Evolutionary conservation across 2,329 filamentous ascomycete species (phyloP), one percentile per base, ranked within the genome.

Genomic region (Colletotrichum navitas): DNA sequence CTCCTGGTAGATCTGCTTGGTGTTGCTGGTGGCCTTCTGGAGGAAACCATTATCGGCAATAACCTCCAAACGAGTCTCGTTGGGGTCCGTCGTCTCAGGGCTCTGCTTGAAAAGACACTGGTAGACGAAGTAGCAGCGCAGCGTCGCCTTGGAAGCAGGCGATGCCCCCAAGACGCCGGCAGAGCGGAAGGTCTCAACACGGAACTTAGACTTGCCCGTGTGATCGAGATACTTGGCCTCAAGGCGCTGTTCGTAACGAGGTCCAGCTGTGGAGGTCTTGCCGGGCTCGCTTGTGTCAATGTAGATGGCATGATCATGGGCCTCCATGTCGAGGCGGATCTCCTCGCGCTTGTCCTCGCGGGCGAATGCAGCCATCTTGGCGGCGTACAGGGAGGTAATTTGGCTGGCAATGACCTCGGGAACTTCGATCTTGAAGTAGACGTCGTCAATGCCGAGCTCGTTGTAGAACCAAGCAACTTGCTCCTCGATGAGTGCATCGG

Each of bases 71-170:
- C 94, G 91, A 43, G 94, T 97, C 87, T 98, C 96, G 63, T 91
- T 89, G 16, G 91, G 90, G 64, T 87, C 84, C 0, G 95, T 93
- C 74, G 91, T 91, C 76, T 92, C 89, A 2, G 91, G 89, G 65
- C 85, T 84, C 3, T 94, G 93, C 76, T 90, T 91, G 82, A 98
- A 99, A 79, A 93, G 91, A 82, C 95, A 97, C 83, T 97, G 94
- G 86, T 99, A 99, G 76, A 99, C 94, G 80, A 99, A 99, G 86
- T 99, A 99, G 86, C 96, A 99, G 74, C 96, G 93, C 67, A 99
- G 87, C 66, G 95, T 94, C 69, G 95, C 91, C 78, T 94, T 92
- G 68, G 92, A 91, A 72, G 89, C 88, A 55, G 90, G 84, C 55
- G 85, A 83, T 71, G 86, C 87, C 11, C 93, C 93, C 52, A 98